Conservation (phyloP, 805 yeast species). For the Lipomyces orientalis region DNA sequence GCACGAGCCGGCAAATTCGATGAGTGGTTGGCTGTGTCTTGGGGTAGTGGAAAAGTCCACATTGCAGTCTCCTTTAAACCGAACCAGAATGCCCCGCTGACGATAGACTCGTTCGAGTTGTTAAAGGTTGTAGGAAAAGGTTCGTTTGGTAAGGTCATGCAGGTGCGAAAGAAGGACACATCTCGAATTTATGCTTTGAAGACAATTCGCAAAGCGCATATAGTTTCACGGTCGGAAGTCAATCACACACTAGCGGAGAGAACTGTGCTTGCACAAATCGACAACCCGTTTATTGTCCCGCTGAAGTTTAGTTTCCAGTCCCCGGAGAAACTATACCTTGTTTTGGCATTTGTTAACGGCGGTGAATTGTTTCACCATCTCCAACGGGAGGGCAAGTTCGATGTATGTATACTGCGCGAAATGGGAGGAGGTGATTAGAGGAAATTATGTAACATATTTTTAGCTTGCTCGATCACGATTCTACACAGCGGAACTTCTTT, state of each 20-base stretch:
- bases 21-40: conserved; percentile 38
- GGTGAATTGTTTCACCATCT: conserved; percentile 95
- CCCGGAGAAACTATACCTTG: conserved; percentile 92
- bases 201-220: conserved; percentile 91
- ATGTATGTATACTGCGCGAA: conserved; percentile 40
- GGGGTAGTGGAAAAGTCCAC: conserved; percentile 48
- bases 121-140: conserved; percentile 97
- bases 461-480: conserved; percentile 81
- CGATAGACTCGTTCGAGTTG: conserved; percentile 90
- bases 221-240: conserved; percentile 91
- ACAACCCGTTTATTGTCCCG: conserved; percentile 95
- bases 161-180: conserved; percentile 94
- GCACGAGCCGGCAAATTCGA: conserved; percentile 43
- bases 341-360: conserved; percentile 91
- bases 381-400: conserved; percentile 88
- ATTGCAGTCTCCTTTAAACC: conserved; percentile 74
- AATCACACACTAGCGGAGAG: conserved; percentile 96
- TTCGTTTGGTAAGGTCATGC: conserved; percentile 98
- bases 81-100: conserved; percentile 65
- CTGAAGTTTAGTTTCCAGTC: conserved; percentile 94
- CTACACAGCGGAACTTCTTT: conserved; percentile 90
- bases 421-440: background rate
- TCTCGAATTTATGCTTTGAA: conserved; percentile 93
- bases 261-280: conserved; percentile 89
- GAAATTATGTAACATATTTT: background rate